phyloP scores from a whole-genome alignment of 345 rosid genomes.

The Microcos paniculata region DNA sequence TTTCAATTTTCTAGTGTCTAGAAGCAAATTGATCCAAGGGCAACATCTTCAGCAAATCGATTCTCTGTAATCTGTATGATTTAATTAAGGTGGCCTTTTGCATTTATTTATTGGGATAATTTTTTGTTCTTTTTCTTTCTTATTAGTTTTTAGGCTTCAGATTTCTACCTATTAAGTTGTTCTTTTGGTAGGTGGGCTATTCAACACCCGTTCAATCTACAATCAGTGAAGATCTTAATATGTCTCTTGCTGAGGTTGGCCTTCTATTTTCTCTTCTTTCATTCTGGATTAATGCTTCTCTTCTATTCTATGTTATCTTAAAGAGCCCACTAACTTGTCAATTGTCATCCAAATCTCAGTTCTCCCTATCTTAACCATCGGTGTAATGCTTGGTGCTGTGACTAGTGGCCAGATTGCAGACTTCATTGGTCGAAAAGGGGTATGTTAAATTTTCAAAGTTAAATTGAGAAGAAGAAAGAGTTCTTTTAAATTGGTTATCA shows the following conservation, averaged over 20 bases:
- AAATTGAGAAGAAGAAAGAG: neutral
- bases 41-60: too few species aligned
- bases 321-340: neutral
- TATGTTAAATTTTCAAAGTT: slow-evolving; percentile 19
- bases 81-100: too few species aligned
- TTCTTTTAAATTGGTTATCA: too few species aligned
- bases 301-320: neutral
- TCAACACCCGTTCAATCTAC: slow-evolving; percentile 91
- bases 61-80: too few species aligned
- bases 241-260: slow-evolving; percentile 69
- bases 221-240: slow-evolving; percentile 73
- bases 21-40: too few species aligned
- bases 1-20: too few species aligned
- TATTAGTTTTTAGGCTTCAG: too few species aligned
- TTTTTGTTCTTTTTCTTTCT: too few species aligned
- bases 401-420: slow-evolving; percentile 80
- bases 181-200: slow-evolving; percentile 83
- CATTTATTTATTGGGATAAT: too few species aligned
- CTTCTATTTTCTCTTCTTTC: neutral
- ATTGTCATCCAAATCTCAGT: slow-evolving; percentile 38
- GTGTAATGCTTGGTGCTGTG: slow-evolving; percentile 94
- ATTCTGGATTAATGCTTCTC: neutral
- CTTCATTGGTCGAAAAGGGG: slow-evolving; percentile 83
- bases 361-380: slow-evolving; percentile 88
- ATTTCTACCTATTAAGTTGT: too few species aligned